phyloP scores from a whole-genome alignment of 306 rosid species.

The Canavalia gladiata region DNA sequence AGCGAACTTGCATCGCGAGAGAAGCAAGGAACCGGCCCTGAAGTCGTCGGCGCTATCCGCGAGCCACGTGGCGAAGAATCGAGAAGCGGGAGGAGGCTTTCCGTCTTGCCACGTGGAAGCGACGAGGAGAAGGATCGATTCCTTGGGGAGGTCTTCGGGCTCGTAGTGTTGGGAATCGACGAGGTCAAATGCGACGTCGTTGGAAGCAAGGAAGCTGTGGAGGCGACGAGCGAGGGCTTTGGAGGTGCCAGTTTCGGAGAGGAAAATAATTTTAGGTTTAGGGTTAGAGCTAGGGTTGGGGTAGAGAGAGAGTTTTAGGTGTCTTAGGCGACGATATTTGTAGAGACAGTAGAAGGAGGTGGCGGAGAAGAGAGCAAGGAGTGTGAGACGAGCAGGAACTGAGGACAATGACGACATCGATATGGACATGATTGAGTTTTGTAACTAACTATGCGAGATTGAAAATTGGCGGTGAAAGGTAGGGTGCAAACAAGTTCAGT shows the following conservation, averaged over 20 bases:
- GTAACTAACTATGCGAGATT: not conserved
- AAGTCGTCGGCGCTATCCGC: conserved; percentile 85
- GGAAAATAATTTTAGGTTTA: conserved; percentile 68
- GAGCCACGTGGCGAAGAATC: conserved; percentile 86
- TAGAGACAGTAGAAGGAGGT: conserved; percentile 81
- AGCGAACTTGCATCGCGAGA: conserved; percentile 66
- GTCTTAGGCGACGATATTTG: conserved; percentile 80
- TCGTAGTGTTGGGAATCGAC: conserved; percentile 71
- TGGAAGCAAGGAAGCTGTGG: conserved; percentile 59
- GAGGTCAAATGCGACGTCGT: conserved; percentile 66
- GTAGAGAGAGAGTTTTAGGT: conserved; percentile 57
- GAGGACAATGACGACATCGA: conserved; percentile 56
- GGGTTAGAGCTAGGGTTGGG: conserved; percentile 41
- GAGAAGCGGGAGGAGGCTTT: conserved; percentile 62
- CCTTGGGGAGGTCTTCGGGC: conserved; percentile 90
- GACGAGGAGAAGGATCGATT: conserved; percentile 65
- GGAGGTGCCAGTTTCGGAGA: conserved; percentile 86
- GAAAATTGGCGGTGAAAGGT: not conserved
- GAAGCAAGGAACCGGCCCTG: conserved; percentile 82
- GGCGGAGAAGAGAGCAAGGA: conserved; percentile 90
- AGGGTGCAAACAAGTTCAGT: not conserved
- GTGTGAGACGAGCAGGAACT: conserved; percentile 68
- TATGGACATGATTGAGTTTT: conserved; percentile 63
- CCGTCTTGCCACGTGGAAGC: conserved; percentile 98
- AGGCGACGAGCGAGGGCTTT: conserved; percentile 83